These are phyloP conservation scores for Trypanosoma avium DNA, from an alignment of 208 protist species.

Conservation along the genomic window DNA sequence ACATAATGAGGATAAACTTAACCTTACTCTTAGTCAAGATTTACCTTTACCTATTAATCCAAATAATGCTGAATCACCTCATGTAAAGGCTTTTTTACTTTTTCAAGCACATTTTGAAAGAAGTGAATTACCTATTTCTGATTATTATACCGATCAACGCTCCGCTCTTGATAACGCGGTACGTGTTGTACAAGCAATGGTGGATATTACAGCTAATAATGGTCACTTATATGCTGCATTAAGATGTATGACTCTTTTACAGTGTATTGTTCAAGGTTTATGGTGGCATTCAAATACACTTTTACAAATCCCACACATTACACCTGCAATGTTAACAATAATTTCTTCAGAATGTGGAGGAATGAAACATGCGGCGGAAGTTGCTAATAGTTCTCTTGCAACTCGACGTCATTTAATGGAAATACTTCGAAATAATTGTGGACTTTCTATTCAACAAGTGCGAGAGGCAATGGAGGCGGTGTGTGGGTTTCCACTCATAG, in stretches of 20 bases:
- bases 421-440: slow-evolving; percentile 55
- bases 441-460: slow-evolving; percentile 44
- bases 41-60: slow-evolving; percentile 75
- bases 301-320: slow-evolving; percentile 87
- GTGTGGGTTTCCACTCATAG: slow-evolving; percentile 68
- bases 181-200: slow-evolving; percentile 95
- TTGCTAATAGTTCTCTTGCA: slow-evolving; percentile 66
- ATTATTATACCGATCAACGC: slow-evolving; percentile 98
- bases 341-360: slow-evolving; percentile 49
- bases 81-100: slow-evolving; percentile 97
- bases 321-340: slow-evolving; percentile 62
- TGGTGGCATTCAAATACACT: slow-evolving; percentile 88
- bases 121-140: slow-evolving; percentile 93
- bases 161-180: slow-evolving; percentile 97
- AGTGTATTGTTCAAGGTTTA: slow-evolving; percentile 94
- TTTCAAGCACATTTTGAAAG: slow-evolving; percentile 97
- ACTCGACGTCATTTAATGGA: slow-evolving; percentile 43
- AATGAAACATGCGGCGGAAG: slow-evolving; percentile 62
- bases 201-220: slow-evolving; percentile 95
- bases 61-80: slow-evolving; percentile 82
- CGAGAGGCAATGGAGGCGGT: slow-evolving; percentile 78
- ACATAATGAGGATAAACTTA: slow-evolving; percentile 99
- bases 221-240: slow-evolving; percentile 91
- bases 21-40: slow-evolving; percentile 78
- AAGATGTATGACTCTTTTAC: slow-evolving; percentile 91